phyloP scores from a whole-genome alignment of 2,329 filamentous ascomycete species.

The Pseudogymnoascus sp. region DNA sequence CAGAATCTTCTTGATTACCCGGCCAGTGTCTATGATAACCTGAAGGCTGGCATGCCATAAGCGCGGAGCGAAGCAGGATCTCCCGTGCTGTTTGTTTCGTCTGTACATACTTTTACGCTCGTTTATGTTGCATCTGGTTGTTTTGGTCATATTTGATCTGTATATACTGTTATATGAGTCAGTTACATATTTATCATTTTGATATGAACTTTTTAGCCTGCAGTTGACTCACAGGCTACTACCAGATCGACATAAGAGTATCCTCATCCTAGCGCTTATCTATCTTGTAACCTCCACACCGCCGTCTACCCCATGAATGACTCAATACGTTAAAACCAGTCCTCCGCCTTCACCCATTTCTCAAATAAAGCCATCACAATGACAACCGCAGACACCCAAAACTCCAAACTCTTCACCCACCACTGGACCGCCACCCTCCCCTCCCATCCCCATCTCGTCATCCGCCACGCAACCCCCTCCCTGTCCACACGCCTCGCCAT shows the following conservation, averaged over 20 bases:
- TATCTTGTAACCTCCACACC: not conserved
- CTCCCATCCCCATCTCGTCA: conserved; percentile 43
- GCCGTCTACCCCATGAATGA: not conserved
- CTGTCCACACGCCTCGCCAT: conserved; percentile 41
- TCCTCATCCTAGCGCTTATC: not conserved
- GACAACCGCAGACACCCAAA: not conserved
- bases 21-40: conserved; percentile 48
- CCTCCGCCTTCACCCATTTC: conserved; percentile 32
- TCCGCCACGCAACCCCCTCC: conserved; percentile 43
- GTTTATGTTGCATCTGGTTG: not conserved
- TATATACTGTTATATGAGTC: conserved; percentile 41
- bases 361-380: not conserved
- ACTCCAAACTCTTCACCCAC: conserved; percentile 32
- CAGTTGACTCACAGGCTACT: not conserved
- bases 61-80: not conserved
- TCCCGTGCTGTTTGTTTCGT: not conserved
- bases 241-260: not conserved
- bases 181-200: not conserved
- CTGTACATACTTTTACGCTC: conserved; percentile 2
- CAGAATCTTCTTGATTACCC: conserved; percentile 48
- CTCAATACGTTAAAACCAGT: conserved; percentile 35
- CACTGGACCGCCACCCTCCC: conserved; percentile 41
- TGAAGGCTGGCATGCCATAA: conserved; percentile 34
- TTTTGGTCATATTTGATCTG: conserved; percentile 30
- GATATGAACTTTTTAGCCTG: not conserved